Base-by-base conservation (phyloP, 768 basidiomycete genomes). In the Phylloporus sp. region DNA sequence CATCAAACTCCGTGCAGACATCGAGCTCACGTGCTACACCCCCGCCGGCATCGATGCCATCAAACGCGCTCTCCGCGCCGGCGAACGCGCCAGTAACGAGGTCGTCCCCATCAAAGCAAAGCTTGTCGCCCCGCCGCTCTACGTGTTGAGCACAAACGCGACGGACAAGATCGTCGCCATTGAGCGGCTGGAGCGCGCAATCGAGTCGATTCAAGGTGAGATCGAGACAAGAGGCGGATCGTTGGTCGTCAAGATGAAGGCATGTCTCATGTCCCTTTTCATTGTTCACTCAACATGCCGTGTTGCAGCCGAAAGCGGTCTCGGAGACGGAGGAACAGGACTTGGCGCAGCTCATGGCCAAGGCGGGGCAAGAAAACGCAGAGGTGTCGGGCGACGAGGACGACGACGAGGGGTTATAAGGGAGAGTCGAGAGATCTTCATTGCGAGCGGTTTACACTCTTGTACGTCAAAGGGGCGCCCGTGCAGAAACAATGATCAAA, bases 251-350 rank as follows among this genome's bases (percentile, higher is more conserved):
- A 98, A 97, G 75, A 97, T 99, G 94, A 94, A 90, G 82, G 93
- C 89, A 50, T 32, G 39, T 22, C 13, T 10, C n/a, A n/a, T n/a
- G n/a, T n/a, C n/a, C n/a, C n/a, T n/a, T n/a, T n/a, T n/a, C n/a
- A n/a, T n/a, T n/a, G n/a, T n/a, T n/a, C n/a, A n/a, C n/a, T n/a
- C n/a, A n/a, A n/a, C n/a, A n/a, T n/a, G n/a, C n/a, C n/a, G n/a
- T 10, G 18, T 50, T 17, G 24, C 56, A 96, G 92, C 96, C 96
- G 50, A 98, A 98, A 76, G 92, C 95, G 3, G 87, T 99, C 29
- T 93, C 90, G 21, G 96, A 97, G 67, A 90, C 89, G 5, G 96
- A 99, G 70, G 96, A 99, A 67, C 88, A 92, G 55, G 96, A 97
- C 64, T 80, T 99, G 53, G 94, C 92, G 1, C 88, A 92, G 54